These are phyloP conservation scores for Coniochaeta sp. DNA, from an alignment of 2,329 filamentous ascomycete species.

Conservation along the genomic window DNA sequence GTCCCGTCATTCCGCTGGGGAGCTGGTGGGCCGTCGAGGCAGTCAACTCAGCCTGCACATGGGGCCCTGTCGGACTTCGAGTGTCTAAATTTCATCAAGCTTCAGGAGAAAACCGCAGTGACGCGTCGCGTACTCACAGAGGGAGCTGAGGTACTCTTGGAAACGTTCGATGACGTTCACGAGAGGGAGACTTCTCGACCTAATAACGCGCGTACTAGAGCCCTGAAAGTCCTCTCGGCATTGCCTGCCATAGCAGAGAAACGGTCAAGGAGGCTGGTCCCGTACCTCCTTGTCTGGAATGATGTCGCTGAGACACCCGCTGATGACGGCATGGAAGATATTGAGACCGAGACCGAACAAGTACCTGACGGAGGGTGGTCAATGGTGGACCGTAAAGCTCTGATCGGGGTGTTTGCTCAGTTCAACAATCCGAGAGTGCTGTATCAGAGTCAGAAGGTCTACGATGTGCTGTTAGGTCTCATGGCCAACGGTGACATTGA, in stretches of 20 bases:
- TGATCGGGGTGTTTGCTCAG: constrained; percentile 73
- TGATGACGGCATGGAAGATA: constrained; percentile 22
- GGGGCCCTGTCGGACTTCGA: constrained; percentile 66
- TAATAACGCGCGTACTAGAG: constrained; percentile 61
- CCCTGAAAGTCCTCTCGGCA: constrained; percentile 68
- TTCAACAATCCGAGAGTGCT: constrained; percentile 83
- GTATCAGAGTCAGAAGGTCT: constrained; percentile 70
- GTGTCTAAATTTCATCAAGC: constrained; percentile 63
- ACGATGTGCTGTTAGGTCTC: constrained; percentile 64
- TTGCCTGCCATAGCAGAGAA: constrained; percentile 77
- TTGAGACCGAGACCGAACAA: constrained; percentile 32
- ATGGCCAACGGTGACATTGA: constrained; percentile 85
- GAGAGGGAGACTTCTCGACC: constrained; percentile 40
- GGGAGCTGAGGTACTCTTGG: constrained; percentile 50
- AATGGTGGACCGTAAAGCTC: constrained; percentile 73
- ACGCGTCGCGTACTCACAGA: constrained; percentile 45
- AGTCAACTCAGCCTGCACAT: constrained; percentile 22
- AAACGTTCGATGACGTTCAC: constrained; percentile 59
- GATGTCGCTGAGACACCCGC: constrained; percentile 36
- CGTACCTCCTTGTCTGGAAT: constrained; percentile 80
- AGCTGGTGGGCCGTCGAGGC: constrained; percentile 28
- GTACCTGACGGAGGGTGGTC: constrained; percentile 49
- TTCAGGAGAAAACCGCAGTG: constrained; percentile 44
- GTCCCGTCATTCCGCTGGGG: constrained; percentile 45
- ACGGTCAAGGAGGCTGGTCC: constrained; percentile 75